A percentile compares a stretch with the other conserved stretches of the same genome.
These are phyloP conservation scores for Lactarius deliciosus DNA, from an alignment of 768 basidiomycete species.

Conservation along the genomic window DNA sequence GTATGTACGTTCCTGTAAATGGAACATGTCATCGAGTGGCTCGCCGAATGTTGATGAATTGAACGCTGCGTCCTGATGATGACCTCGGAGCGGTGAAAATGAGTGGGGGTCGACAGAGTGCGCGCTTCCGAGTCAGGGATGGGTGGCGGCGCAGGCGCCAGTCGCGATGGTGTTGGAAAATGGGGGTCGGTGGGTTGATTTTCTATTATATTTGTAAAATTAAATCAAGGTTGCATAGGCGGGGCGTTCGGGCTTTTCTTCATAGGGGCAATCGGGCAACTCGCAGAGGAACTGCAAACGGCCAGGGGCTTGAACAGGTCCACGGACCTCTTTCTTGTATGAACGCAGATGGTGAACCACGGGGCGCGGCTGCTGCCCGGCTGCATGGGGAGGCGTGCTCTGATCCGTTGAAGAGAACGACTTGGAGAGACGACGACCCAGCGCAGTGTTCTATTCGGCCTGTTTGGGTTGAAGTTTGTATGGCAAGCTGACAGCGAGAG, in stretches of 20 bases:
- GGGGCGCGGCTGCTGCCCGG: conserved; percentile 10
- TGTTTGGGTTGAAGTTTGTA: conserved; percentile 15
- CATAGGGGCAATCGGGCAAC: background rate
- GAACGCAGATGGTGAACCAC: conserved; percentile 14
- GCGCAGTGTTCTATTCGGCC: conserved; percentile 58
- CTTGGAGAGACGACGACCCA: conserved; percentile 64
- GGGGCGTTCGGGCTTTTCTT: conserved; percentile 19
- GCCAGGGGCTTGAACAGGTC: conserved; percentile 4
- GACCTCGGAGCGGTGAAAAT: conserved; percentile 37
- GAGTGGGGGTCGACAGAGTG: conserved; percentile 50
- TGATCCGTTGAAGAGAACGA: conserved; percentile 32
- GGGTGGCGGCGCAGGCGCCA: conserved; percentile 29
- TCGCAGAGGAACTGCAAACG: conserved; percentile 20
- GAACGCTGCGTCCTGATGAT: conserved; percentile 80
- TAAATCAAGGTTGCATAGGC: conserved; percentile 8
- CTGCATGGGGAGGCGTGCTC: conserved; percentile 15
- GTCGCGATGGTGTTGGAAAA: conserved; percentile 28
- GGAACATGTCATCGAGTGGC: conserved; percentile 63
- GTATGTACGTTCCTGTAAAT: conserved; percentile 74
- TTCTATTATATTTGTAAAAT: too few relatives aligned
- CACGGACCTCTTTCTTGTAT: conserved; percentile 12
- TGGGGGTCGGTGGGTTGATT: too few relatives aligned
- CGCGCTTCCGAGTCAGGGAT: conserved; percentile 60
- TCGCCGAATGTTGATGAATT: conserved; percentile 94
- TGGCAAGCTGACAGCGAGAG: conserved; percentile 1